Evolutionary conservation across 805 yeast genomes (phyloP).

Genomic region (Saturnispora hagleri): DNA sequence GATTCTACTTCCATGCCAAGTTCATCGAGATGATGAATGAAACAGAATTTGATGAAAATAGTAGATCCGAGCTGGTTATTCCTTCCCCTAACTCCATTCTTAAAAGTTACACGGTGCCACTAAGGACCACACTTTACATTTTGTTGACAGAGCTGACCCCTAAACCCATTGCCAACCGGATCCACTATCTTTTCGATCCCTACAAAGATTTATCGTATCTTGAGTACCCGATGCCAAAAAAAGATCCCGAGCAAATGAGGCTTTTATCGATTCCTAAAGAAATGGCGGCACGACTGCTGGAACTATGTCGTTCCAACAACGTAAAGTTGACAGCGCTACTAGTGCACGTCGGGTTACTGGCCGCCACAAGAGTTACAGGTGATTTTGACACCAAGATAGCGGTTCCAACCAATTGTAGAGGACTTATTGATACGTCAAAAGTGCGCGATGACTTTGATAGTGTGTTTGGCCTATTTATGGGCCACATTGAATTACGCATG

Average conservation of each 20-base stretch:
- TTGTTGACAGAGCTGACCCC: not conserved
- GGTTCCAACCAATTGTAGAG: slow-evolving; percentile 19
- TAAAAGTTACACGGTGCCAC: not conserved
- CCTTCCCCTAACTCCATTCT: slow-evolving; percentile 2
- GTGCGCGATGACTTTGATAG: slow-evolving; percentile 6
- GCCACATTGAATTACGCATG: slow-evolving; percentile 9
- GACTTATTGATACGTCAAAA: not conserved
- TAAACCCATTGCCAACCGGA: not conserved
- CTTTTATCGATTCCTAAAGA: not conserved
- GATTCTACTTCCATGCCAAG: slow-evolving; percentile 22
- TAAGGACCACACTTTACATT: not conserved
- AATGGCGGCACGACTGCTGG: not conserved
- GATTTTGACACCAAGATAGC: slow-evolving; percentile 10
- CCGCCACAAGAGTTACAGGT: not conserved
- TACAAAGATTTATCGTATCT: slow-evolving; percentile 2
- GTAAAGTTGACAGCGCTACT: slow-evolving; percentile 7
- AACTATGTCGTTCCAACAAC: not conserved
- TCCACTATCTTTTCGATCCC: not conserved
- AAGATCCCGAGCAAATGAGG: not conserved
- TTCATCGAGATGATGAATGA: not conserved
- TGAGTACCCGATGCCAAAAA: not conserved
- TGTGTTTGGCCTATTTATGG: slow-evolving; percentile 15
- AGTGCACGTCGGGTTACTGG: not conserved
- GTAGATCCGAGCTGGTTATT: not conserved
- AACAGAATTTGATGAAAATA: not conserved